Evolutionary conservation across 768 basidiomycete species (phyloP).

Genomic region (Daedalea quercina): DNA sequence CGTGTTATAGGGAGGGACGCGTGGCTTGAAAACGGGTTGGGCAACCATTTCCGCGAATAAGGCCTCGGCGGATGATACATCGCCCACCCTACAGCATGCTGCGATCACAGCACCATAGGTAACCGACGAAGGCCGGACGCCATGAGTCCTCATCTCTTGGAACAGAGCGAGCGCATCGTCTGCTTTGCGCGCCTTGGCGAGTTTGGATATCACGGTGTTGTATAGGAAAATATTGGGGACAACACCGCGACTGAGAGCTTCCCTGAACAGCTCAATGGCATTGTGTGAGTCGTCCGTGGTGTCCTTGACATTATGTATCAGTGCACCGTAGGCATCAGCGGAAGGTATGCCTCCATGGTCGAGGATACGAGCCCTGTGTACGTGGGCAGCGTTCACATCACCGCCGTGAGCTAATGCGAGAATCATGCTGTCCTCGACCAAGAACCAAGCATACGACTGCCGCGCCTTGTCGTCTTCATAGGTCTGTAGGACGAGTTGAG

Average conservation of each 20-base stretch:
- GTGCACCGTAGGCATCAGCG: conserved; percentile 87
- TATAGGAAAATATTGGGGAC: conserved; percentile 82
- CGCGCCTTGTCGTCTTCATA: conserved; percentile 36
- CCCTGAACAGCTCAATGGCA: conserved; percentile 78
- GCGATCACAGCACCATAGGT: conserved; percentile 94
- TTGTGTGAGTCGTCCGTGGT: conserved; percentile 94
- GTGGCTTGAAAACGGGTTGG: conserved; percentile 70
- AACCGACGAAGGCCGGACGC: conserved; percentile 68
- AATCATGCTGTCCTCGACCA: conserved; percentile 86
- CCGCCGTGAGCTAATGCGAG: conserved; percentile 79
- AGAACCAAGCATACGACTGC: conserved; percentile 62
- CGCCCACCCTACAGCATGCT: conserved; percentile 91
- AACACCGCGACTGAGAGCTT: conserved; percentile 65
- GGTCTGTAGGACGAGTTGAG: conserved; percentile 52
- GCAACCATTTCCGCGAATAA: conserved; percentile 82
- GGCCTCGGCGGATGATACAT: conserved; percentile 70
- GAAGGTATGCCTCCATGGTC: conserved; percentile 72
- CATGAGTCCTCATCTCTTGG: conserved; percentile 69
- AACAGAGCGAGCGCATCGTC: conserved; percentile 86
- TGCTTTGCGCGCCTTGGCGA: conserved; percentile 90
- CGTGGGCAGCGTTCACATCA: conserved; percentile 70
- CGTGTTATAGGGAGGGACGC: conserved; percentile 94
- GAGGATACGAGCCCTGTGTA: conserved; percentile 73
- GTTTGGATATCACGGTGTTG: conserved; percentile 96
- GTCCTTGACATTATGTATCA: conserved; percentile 83